These are phyloP conservation scores for Cucumis hystrix DNA, from an alignment of 306 rosid species.

Conservation along the genomic window DNA sequence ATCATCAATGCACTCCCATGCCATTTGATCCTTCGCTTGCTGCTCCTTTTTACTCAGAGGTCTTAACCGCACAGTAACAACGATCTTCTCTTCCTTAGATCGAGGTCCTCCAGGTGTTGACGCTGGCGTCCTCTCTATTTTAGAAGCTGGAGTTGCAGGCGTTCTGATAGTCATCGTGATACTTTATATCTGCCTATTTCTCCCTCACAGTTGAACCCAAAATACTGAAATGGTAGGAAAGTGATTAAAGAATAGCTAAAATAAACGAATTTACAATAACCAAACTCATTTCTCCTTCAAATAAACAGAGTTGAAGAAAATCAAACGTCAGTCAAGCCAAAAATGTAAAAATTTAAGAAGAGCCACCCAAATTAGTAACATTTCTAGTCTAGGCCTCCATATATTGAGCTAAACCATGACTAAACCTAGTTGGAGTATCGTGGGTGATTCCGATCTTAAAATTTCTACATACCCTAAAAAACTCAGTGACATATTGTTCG, in stretches of 20 bases:
- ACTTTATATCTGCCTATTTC: background rate
- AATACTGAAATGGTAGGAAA: background rate
- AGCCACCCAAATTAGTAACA: background rate
- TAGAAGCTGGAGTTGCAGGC: conserved; percentile 92
- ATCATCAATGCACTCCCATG: conserved; percentile 88
- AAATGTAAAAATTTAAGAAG: background rate
- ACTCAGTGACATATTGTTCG: background rate
- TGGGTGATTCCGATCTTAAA: background rate
- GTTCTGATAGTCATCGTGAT: conserved; percentile 58
- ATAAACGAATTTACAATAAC: background rate
- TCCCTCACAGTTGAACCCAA: background rate
- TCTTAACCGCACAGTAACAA: conserved; percentile 85
- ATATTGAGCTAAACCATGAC: background rate
- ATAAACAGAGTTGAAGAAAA: background rate
- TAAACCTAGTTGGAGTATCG: background rate
- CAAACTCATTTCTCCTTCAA: background rate
- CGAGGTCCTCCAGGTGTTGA: conserved; percentile 81
- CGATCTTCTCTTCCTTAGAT: conserved; percentile 82
- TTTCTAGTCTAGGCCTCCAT: background rate
- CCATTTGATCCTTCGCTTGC: conserved; percentile 78
- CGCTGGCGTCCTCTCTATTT: conserved; percentile 66
- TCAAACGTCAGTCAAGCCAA: background rate
- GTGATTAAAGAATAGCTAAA: background rate
- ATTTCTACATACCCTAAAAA: background rate
- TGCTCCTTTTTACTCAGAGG: conserved; percentile 87